Base-by-base conservation (phyloP, 192 early-diverging fungal species). In the Mortierella hygrophila region DNA sequence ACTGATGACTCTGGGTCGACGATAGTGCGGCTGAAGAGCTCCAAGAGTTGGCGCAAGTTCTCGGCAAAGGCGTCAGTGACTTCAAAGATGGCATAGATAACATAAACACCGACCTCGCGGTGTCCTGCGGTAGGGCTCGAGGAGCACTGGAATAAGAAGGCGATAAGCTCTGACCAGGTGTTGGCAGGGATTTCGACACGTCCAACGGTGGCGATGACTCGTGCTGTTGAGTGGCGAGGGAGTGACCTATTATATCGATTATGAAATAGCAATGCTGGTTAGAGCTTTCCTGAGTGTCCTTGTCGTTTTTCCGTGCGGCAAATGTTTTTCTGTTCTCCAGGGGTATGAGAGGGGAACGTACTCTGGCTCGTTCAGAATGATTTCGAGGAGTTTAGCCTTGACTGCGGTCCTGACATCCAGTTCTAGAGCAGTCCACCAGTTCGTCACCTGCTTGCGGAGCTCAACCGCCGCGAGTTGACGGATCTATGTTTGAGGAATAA, bases 401-500 rank as follows among this genome's bases (percentile, higher is more conserved):
- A 97, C 93, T 69, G 88, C 82, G 65, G 88, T 89, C 75, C 94
- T 89, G 35, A 88, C 88, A 18, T 83, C 83, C 29, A 79, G 89
- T 52, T 93, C 93, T 15, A 97, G 72, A 13, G 93, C 89, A n/a
- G 89, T 82, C 97, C 97, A 98, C 91, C 91, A 94, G 88, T 92
- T 95, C 29, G 90, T 76, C 52, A 95, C 88, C 72, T 94, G 94
- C 85, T 98, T 98, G 77, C 96, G 94, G 77, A 96, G 91, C 91
- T 98, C 97, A 37, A 98, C 97, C 6, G 96, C 94, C 41, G 96
- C 94, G 68, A 98, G 89, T 87, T 97, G 97, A 57, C 97, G 95
- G 49, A 98, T 77, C 88, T 89, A 76, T 40, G n/a, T 32, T 26
- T n/a, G 7, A 57, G 10, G n/a, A 16, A 29, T 32, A 65, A 65